Evolutionary conservation across 176 grass and related monocot species (phyloP).

Genomic region (Carex myosuroides): DNA sequence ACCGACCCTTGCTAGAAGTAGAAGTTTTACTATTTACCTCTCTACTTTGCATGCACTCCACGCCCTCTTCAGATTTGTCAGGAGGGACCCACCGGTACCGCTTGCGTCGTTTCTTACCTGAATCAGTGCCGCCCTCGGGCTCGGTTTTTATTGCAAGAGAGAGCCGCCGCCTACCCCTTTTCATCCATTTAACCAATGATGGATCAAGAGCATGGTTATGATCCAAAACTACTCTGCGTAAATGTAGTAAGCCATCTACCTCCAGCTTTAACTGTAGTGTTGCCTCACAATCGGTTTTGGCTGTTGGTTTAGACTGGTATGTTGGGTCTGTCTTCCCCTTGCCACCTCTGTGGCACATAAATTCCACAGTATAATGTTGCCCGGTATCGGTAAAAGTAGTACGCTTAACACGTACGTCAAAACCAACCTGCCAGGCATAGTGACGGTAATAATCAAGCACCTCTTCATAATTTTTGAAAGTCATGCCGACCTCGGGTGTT

Average conservation of each 20-base stretch:
- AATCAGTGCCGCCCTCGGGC: conserved; percentile 16
- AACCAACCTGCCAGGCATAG: conserved; percentile 65
- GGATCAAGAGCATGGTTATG: conserved; percentile 90
- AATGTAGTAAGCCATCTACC: conserved; percentile 84
- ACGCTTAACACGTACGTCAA: conserved; percentile 53
- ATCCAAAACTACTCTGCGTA: conserved; percentile 55
- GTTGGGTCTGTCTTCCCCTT: conserved; percentile 66
- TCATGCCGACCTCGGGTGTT: conserved; percentile 40
- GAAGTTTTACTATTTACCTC: conserved; percentile 8
- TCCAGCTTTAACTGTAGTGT: conserved; percentile 70
- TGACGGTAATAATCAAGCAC: conserved; percentile 68
- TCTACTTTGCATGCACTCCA: conserved; percentile 57
- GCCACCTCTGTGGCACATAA: conserved; percentile 76
- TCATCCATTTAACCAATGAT: conserved; percentile 35
- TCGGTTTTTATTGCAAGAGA: conserved; percentile 44
- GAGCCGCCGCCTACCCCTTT: conserved; percentile 52
- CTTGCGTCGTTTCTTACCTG: conserved; percentile 21
- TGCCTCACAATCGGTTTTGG: conserved; percentile 82
- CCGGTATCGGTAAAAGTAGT: conserved; percentile 73
- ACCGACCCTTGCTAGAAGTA: conserved; percentile 17
- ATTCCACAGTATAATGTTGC: conserved; percentile 63
- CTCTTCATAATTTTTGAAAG: conserved; percentile 87
- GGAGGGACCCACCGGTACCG: conserved; percentile 44
- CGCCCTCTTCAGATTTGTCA: conserved; percentile 48
- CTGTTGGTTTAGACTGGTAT: conserved; percentile 69